A percentile compares a stretch with the other conserved stretches of the same genome.
Conservation (phyloP, 2,329 filamentous ascomycete genomes). For the Phyllosticta citrichinensis region DNA sequence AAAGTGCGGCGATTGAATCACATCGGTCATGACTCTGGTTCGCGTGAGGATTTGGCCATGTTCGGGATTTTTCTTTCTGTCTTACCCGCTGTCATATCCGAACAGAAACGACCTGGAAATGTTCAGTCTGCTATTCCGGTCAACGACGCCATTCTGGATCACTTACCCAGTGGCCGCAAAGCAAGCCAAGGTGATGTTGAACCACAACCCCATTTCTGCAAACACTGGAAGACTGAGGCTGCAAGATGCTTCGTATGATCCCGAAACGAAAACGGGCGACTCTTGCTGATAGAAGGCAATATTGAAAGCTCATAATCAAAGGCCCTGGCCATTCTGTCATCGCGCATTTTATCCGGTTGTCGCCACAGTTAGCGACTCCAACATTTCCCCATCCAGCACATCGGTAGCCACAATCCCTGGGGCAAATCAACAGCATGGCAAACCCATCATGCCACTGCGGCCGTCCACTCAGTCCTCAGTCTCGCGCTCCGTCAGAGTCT, state of each 20-base stretch:
- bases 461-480: neutral
- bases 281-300: neutral
- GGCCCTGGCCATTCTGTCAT: neutral
- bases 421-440: conserved; percentile 5
- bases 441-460: conserved; percentile 5
- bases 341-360: neutral
- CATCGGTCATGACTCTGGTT: conserved; percentile 33
- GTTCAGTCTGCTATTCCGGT: neutral
- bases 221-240: neutral
- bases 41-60: conserved; percentile 14
- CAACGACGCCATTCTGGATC: neutral
- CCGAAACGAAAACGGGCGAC: too few relatives aligned
- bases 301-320: neutral
- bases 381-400: neutral
- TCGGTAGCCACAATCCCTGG: conserved; percentile 1
- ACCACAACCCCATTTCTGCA: conserved; percentile 30
- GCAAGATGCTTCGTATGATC: neutral
- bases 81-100: conserved; percentile 24
- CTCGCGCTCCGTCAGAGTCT: neutral
- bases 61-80: neutral
- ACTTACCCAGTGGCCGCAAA: conserved; percentile 30
- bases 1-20: conserved; percentile 48
- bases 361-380: neutral
- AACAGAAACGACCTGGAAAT: conserved; percentile 31
- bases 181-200: conserved; percentile 33